Base-by-base conservation (phyloP, 805 yeast species). In the Candida lessepsii region DNA sequence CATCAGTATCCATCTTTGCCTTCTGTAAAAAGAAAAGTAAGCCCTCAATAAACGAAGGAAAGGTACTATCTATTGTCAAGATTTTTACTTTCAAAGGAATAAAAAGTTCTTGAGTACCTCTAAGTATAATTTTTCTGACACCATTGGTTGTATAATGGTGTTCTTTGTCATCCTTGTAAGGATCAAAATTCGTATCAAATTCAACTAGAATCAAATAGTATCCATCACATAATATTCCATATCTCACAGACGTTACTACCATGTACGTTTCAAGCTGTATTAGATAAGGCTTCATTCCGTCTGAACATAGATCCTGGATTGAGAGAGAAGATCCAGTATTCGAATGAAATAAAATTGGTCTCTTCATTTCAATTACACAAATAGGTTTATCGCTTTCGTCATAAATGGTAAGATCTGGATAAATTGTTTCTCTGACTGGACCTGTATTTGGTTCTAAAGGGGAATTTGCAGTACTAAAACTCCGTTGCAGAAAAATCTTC, bases 261-360 rank as follows among this genome's bases (percentile, higher is more conserved):
- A 34, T 34, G 25, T 34, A 34, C 20, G 29, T 16, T 18, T 34
- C 11, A 4, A 34, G 30, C 15, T 34, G 37, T n/a, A 9, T 34
- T 3, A 34, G 13, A 10, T 15, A 24, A 4, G 15, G 23, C n/a
- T 11, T 8, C 36, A 32, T 32, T 14, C 10, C n/a, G 19, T n/a
- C n/a, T n/a, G 8, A 9, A n/a, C 36, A 32, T 9, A 27, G n/a
- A n/a, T n/a, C 29, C 4, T n/a, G 17, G 5, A 6, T 27, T 6
- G 16, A 5, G 10, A 17, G 29, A 27, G 10, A n/a, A 6, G 17
- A 6, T 14, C 29, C 13, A 10, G 8, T 4, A 9, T 27, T 5
- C 10, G 9, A 5, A 9, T 5, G 6, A 13, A 27, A 27, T 9
- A 27, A 17, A 9, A 17, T 5, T 9, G 29, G 29, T 5, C 16